Evolutionary conservation across 2,329 filamentous ascomycete species (phyloP).

Genomic region (Colletotrichum nymphaeae): DNA sequence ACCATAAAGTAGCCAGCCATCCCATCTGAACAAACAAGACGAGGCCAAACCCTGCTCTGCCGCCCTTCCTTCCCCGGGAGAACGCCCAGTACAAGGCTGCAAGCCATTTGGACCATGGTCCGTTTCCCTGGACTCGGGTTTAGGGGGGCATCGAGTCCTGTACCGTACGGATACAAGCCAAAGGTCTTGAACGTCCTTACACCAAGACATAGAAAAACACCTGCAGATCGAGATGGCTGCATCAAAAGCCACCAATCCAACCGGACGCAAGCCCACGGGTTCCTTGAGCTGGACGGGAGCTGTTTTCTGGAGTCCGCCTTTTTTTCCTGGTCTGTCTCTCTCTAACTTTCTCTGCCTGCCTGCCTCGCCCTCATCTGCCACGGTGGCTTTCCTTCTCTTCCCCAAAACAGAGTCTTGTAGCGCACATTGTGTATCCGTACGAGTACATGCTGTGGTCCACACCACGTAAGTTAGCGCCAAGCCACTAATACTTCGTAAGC

Average conservation of each 20-base stretch:
- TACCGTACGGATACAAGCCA: background rate
- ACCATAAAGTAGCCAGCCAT: background rate
- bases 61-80: background rate
- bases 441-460: background rate
- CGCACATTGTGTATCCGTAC: background rate
- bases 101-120: background rate
- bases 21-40: background rate
- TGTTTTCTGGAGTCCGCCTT: background rate
- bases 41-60: background rate
- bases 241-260: background rate
- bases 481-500: conserved; percentile 20
- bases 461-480: conserved; percentile 19
- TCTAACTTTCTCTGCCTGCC: background rate
- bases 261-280: background rate
- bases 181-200: background rate
- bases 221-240: background rate
- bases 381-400: background rate
- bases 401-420: conserved; percentile 6
- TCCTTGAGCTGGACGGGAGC: background rate
- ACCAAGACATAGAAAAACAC: background rate
- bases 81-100: background rate
- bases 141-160: background rate
- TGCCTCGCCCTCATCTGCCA: background rate
- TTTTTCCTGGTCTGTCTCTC: background rate
- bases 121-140: background rate